A percentile compares a stretch with the other conserved stretches of the same genome.
phyloP scores from a whole-genome alignment of 2,329 filamentous ascomycete genomes.

The Bipolaris victoriae region DNA sequence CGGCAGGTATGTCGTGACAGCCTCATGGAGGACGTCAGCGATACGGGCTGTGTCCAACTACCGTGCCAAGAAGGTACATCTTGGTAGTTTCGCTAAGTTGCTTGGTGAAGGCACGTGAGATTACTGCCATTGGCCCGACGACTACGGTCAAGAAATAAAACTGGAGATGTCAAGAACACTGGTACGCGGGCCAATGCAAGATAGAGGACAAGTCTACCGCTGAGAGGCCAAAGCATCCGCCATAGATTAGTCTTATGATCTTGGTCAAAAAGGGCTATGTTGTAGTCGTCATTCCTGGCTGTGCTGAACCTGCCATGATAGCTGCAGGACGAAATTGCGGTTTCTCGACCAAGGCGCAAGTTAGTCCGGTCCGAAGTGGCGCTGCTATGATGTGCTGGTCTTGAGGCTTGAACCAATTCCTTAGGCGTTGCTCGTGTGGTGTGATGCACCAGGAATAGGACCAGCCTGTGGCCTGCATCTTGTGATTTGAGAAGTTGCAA shows the following conservation, averaged over 20 bases:
- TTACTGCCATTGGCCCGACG: slow-evolving; percentile 14
- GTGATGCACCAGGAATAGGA: slow-evolving; percentile 11
- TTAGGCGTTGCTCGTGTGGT: slow-evolving; percentile 15
- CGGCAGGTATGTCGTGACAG: neutral
- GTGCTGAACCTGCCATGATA: slow-evolving; percentile 13
- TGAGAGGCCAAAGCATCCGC: neutral
- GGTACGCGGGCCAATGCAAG: slow-evolving; percentile 14
- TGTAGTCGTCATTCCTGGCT: slow-evolving; percentile 30
- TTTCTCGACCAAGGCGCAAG: slow-evolving; percentile 2
- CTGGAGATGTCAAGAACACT: slow-evolving; percentile 11
- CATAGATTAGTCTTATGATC: neutral
- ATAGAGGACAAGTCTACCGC: neutral
- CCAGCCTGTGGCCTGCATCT: slow-evolving; percentile 12
- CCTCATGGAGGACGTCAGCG: slow-evolving; percentile 31
- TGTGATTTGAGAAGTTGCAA: slow-evolving; percentile 3
- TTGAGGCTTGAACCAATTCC: slow-evolving; percentile 19
- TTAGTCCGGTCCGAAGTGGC: slow-evolving; percentile 8
- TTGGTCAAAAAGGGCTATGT: slow-evolving; percentile 9
- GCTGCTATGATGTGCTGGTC: slow-evolving; percentile 11
- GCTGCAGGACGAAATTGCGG: neutral
- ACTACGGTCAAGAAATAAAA: slow-evolving; percentile 20
- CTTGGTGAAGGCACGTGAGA: slow-evolving; percentile 31
- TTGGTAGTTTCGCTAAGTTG: slow-evolving; percentile 22
- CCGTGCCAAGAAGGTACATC: slow-evolving; percentile 26
- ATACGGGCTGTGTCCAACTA: slow-evolving; percentile 30